Evolutionary conservation across 441 rosid species (phyloP), one percentile per base, ranked within the genome.

Genomic region (Mallotus repandus): DNA sequence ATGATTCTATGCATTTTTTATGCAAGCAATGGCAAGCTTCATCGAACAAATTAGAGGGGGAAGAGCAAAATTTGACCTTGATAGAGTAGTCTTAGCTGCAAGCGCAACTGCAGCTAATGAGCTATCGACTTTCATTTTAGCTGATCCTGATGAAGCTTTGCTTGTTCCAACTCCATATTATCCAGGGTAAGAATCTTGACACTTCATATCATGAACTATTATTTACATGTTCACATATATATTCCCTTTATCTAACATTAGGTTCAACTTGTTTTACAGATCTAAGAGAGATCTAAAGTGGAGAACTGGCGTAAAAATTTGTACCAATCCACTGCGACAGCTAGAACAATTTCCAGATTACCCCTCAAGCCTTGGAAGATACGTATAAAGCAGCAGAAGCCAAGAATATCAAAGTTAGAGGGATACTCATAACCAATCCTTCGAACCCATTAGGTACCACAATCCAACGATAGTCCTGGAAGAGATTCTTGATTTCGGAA

Each of bases 21-120:
- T 29, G 21, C 89, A 86, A 38, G 7, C 66, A 9, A 94, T 94
- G 97, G 92, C 97, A 19, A 82, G 84, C 73, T 94, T 92, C 88
- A 91, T 94, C 97, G 97, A 86, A 74, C 81, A 94, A 78, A 89
- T 94, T 70, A 84, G 94, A 65, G 93, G 94, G 1, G 90, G 91
- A 22, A 82, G 84, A 80, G 94, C 87, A 4, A 88, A 76, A 73
- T 92, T 92, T 38, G 87, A 94, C 79, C 88, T 91, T 10, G 87
- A 87, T 3, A 83, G 99, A 21, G 70, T 94, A 0, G 97, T 94
- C 71, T 78, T 94, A 53, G 88, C 99, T 2, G 99, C 99, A 0
- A 97, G 99, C 3, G 97, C 99, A 48, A 94, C 99, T n/a, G 99
- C 97, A 0, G 99, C 99, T 50, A 94, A 91, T 67, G 99, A 94